These are phyloP conservation scores for Debaryomyces prosopidis DNA, from an alignment of 805 yeast species.

Conservation along the genomic window DNA sequence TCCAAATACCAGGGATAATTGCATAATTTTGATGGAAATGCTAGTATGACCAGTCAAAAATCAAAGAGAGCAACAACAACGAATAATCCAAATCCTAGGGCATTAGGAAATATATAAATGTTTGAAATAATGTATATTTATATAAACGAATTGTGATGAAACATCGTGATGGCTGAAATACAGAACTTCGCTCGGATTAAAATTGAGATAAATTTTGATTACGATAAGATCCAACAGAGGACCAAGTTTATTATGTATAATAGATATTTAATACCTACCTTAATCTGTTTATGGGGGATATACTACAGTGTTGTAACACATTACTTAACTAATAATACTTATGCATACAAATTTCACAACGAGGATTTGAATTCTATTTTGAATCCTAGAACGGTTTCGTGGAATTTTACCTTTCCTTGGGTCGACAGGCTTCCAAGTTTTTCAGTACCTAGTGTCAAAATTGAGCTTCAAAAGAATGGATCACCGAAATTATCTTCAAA, in stretches of 20 bases:
- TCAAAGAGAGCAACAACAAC: too few relatives aligned
- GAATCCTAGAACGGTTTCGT: background rate
- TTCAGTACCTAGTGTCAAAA: constrained; percentile 10
- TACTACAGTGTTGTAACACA: background rate
- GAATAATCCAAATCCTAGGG: too few relatives aligned
- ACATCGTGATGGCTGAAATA: too few relatives aligned
- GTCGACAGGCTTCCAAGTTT: background rate
- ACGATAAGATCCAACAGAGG: background rate
- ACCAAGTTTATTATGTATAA: background rate
- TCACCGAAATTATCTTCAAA: constrained; percentile 29
- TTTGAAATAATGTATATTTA: too few relatives aligned
- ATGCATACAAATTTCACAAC: constrained; percentile 1
- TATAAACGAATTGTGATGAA: too few relatives aligned
- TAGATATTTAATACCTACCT: background rate
- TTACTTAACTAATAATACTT: background rate
- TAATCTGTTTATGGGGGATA: background rate
- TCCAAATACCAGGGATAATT: too few relatives aligned
- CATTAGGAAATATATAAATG: too few relatives aligned
- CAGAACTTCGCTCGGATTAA: background rate
- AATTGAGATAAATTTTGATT: background rate
- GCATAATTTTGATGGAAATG: too few relatives aligned
- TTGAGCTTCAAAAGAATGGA: background rate
- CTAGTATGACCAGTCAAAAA: too few relatives aligned
- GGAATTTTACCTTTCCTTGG: background rate
- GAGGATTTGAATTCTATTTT: background rate